Conservation (phyloP, 371 early-diverging fungal species). For the Mucor ambiguus region DNA sequence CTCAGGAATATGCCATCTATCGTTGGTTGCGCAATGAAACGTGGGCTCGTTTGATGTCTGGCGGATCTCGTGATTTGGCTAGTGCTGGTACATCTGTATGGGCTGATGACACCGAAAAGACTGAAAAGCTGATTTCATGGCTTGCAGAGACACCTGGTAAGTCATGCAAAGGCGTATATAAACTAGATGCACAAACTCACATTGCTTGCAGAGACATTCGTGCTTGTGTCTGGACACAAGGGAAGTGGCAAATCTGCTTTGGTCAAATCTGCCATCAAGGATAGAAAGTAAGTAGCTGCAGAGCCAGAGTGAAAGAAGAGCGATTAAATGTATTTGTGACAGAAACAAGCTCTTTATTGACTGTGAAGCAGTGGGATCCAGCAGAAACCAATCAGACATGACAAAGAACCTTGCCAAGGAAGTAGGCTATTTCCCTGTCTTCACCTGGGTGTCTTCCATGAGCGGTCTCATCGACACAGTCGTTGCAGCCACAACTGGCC, state of each 20-base stretch:
- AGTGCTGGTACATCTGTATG: slow-evolving; percentile 40
- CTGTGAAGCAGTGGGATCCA: slow-evolving; percentile 74
- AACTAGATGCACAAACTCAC: background rate
- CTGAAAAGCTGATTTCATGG: slow-evolving; percentile 59
- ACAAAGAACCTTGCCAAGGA: slow-evolving; percentile 70
- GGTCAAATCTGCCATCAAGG: slow-evolving; percentile 55
- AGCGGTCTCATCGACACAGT: slow-evolving; percentile 77
- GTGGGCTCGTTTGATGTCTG: slow-evolving; percentile 46
- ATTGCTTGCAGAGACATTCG: slow-evolving; percentile 54
- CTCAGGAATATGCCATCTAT: slow-evolving; percentile 62
- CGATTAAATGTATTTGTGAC: background rate
- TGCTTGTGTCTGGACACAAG: slow-evolving; percentile 61
- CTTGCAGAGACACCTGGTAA: slow-evolving; percentile 72
- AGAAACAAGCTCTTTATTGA: slow-evolving; percentile 78
- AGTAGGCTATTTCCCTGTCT: slow-evolving; percentile 83
- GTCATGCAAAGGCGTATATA: background rate
- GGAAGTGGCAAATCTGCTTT: slow-evolving; percentile 65
- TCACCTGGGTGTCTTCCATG: slow-evolving; percentile 74
- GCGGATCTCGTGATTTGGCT: background rate
- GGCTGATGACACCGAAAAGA: slow-evolving; percentile 66
- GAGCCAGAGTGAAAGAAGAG: background rate
- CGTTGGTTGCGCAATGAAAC: slow-evolving; percentile 70
- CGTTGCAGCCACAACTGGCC: slow-evolving; percentile 84
- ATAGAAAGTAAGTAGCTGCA: slow-evolving; percentile 40
- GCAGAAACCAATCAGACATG: slow-evolving; percentile 73